Conservation (phyloP, 1,139 yeast species). For the Suhomyces bribrorum region DNA sequence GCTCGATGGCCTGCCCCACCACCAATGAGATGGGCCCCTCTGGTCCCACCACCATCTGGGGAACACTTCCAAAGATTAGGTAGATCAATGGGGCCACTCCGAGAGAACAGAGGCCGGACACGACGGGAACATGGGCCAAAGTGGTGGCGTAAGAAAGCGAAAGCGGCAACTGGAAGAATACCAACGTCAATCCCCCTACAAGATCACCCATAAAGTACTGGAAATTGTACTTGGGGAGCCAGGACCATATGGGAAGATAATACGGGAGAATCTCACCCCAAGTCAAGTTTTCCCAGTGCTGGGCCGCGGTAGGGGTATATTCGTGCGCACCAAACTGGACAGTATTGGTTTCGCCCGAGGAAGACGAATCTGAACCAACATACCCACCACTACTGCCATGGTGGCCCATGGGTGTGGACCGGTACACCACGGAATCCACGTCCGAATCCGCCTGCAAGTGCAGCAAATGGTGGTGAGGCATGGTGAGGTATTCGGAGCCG, state of each 20-base stretch:
- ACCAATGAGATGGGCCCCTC: conserved; percentile 91
- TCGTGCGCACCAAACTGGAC: conserved; percentile 12
- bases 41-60: conserved; percentile 96
- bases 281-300: conserved; percentile 22
- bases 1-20: conserved; percentile 89
- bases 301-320: conserved; percentile 27
- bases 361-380: background rate
- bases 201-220: conserved; percentile 68
- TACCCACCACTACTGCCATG: background rate
- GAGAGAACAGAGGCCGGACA: conserved; percentile 79
- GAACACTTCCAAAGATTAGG: conserved; percentile 84
- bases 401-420: conserved; percentile 4
- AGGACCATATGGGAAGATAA: conserved; percentile 77
- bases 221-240: conserved; percentile 67
- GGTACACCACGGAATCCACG: conserved; percentile 20
- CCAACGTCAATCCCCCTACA: conserved; percentile 82
- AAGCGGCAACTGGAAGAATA: conserved; percentile 89
- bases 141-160: conserved; percentile 88
- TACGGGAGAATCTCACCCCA: conserved; percentile 52
- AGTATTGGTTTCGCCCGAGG: background rate
- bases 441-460: conserved; percentile 11
- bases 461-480: background rate
- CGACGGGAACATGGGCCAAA: conserved; percentile 86
- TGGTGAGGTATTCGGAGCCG: background rate
- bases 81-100: conserved; percentile 85